Evolutionary conservation across 345 rosid genomes (phyloP), one percentile per base, ranked within the genome.

Genomic region (Sonneratia alba): DNA sequence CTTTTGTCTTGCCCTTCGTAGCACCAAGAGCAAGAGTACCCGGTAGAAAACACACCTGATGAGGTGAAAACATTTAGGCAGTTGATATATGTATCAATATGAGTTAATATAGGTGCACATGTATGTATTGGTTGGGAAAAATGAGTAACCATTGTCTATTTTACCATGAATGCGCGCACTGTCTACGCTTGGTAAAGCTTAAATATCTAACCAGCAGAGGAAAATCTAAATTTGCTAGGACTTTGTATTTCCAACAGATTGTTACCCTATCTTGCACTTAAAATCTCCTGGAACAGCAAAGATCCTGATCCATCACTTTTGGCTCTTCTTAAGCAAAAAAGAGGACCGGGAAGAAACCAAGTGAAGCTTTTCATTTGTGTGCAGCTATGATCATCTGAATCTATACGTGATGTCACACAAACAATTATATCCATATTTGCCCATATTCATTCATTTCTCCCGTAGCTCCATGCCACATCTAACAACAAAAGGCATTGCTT

Each of bases 1-100:
- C 91, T 77, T 85, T 92, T 70, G 96, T 89, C 79, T 87, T 53
- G 59, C 99, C 98, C 80, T 90, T 90, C 34, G 99, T 92, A 43
- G 97, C 97, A 71, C 98, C 99, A 79, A 95, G 98, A 18, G 98
- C 99, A 81, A 95, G 94, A 67, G 88, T 82, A 43, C 97, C 99
- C 69, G 98, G 94, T 79, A 95, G 84, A 82, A 95, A 95, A 81
- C 98, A 95, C 22, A 95, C 99, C 99, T 92, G 78, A 68, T 47
- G 43, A 63, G 18, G 66, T 5, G 18, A 62, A 22, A 57, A n/a
- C 13, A n/a, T 22, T 62, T 34, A 4, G 24, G 18, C 59, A 53
- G 22, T 53, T 8, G 18, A 48, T 48, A 48, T 48, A 48, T 48
- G 15, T 48, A 48, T 53, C 59, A 53, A 21, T 18, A 18, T 18